Evolutionary conservation across 192 early-diverging fungal species (phyloP).

Genomic region (Backusella mclennaniae): DNA sequence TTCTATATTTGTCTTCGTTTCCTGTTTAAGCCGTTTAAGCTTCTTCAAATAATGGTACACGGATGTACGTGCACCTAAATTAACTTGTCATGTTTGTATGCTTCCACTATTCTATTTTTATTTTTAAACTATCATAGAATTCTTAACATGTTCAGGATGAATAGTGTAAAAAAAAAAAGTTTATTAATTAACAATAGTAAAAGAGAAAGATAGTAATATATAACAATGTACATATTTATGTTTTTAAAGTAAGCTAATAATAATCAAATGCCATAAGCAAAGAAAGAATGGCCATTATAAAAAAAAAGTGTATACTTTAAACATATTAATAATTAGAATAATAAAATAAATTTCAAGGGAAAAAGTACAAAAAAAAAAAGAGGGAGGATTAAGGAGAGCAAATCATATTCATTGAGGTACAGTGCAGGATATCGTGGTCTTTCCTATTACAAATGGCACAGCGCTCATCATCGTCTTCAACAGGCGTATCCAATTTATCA

Average conservation of each 20-base stretch:
- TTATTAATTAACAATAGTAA: not conserved
- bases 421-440: slow-evolving; percentile 1
- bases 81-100: not conserved
- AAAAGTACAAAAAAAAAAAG: not conserved
- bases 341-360: not conserved
- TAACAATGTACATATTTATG: not conserved
- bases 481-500: not conserved
- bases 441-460: slow-evolving; percentile 5
- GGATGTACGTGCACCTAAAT: not conserved
- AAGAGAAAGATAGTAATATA: not conserved
- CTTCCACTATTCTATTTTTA: not conserved
- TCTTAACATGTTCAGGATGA: not conserved
- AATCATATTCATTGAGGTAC: slow-evolving; percentile 1
- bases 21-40: not conserved
- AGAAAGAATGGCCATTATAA: not conserved
- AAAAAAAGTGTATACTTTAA: not conserved
- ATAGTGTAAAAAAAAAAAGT: not conserved
- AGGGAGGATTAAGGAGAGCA: not conserved
- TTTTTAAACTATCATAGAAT: not conserved
- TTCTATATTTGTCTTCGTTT: not conserved
- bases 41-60: not conserved
- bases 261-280: not conserved
- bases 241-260: not conserved
- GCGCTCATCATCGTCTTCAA: slow-evolving; percentile 5
- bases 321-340: not conserved